phyloP scores from a whole-genome alignment of 2,329 filamentous ascomycete genomes.

The Colletotrichum graminicola region DNA sequence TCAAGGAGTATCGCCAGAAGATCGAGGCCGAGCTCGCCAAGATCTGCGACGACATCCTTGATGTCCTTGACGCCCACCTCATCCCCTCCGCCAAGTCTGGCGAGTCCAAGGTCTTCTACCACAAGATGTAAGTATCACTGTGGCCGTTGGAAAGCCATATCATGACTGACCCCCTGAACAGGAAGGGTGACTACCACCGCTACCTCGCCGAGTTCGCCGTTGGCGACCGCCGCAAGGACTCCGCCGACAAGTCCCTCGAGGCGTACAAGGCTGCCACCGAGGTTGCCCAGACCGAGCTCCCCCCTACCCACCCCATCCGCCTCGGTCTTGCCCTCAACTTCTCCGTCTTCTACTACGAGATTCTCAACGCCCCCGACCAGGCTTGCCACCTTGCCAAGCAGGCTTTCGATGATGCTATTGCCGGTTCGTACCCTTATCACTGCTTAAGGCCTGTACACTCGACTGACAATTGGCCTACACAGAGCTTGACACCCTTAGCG shows the following conservation, averaged over 20 bases:
- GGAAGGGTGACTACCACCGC: constrained; percentile 99
- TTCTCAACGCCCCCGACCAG: constrained; percentile 97
- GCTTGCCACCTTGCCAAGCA: constrained; percentile 98
- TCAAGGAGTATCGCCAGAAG: constrained; percentile 99
- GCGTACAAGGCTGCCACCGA: constrained; percentile 96
- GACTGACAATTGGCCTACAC: constrained; percentile 46
- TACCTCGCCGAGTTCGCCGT: constrained; percentile 97
- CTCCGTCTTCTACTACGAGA: constrained; percentile 99
- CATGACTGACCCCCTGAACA: constrained; percentile 53
- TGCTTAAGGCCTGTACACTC: neutral
- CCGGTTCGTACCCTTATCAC: constrained; percentile 59
- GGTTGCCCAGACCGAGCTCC: constrained; percentile 88
- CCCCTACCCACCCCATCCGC: constrained; percentile 92
- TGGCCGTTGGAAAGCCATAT: neutral
- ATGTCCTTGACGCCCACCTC: constrained; percentile 92
- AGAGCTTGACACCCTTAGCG: constrained; percentile 96
- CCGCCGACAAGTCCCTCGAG: constrained; percentile 93
- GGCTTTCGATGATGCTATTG: constrained; percentile 96
- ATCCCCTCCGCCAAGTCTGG: constrained; percentile 94
- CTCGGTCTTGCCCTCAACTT: constrained; percentile 94
- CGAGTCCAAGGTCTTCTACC: constrained; percentile 99
- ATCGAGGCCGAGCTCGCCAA: constrained; percentile 96
- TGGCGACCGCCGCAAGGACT: constrained; percentile 94
- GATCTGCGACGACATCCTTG: constrained; percentile 97
- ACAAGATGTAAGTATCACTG: constrained; percentile 87